A percentile compares a stretch with the other conserved stretches of the same genome.
Conservation (phyloP, 2,329 filamentous ascomycete genomes). For the Emmonsiellopsis sp. region DNA sequence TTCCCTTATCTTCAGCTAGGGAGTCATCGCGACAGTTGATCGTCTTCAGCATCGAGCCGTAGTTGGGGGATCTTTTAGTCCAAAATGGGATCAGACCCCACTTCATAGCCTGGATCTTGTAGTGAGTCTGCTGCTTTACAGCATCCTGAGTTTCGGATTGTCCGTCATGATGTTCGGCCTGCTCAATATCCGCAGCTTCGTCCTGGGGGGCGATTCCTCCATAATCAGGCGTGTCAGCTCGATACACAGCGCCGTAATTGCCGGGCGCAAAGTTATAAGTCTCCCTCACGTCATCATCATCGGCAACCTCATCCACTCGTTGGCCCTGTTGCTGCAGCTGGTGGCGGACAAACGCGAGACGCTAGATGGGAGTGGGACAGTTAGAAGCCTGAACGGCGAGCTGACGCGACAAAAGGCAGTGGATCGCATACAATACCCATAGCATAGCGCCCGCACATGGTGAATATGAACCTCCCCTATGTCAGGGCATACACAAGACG, state of each 20-base stretch:
- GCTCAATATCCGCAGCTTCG: conserved; percentile 15
- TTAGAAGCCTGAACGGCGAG: conserved; percentile 3
- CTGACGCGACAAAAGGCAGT: background rate
- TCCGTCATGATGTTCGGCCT: conserved; percentile 11
- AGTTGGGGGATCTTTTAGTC: conserved; percentile 76
- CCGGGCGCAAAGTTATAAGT: conserved; percentile 92
- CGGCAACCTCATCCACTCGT: conserved; percentile 60
- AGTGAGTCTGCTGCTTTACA: conserved; percentile 40
- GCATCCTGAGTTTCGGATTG: conserved; percentile 10
- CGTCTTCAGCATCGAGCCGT: conserved; percentile 68
- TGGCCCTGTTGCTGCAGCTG: conserved; percentile 67
- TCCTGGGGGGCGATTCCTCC: conserved; percentile 37
- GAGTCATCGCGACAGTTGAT: conserved; percentile 96
- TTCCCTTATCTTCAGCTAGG: conserved; percentile 61
- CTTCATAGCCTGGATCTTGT: conserved; percentile 87
- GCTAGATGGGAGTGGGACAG: conserved; percentile 38
- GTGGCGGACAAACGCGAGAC: conserved; percentile 64
- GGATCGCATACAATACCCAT: conserved; percentile 47
- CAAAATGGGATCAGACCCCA: conserved; percentile 93
- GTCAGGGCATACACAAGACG: background rate
- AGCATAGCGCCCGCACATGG: conserved; percentile 61
- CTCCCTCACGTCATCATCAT: conserved; percentile 60
- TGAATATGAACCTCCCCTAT: conserved; percentile 7
- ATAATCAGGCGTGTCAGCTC: conserved; percentile 58
- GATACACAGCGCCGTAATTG: conserved; percentile 75